Conservation (phyloP, 2,329 filamentous ascomycete species). For the Fusarium tupiense region DNA sequence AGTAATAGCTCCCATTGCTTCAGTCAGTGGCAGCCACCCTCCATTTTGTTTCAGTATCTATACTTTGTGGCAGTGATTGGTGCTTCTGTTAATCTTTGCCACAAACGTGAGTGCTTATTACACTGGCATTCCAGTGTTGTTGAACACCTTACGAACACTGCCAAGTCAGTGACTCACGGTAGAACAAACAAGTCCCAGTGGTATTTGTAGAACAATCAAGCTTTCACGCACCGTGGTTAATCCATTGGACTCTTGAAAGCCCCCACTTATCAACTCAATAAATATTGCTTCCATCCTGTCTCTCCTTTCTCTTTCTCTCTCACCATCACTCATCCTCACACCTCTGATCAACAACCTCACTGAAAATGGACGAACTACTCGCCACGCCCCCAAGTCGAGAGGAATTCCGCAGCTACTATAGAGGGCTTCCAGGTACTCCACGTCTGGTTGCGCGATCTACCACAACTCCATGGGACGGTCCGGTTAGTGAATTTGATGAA, state of each 20-base stretch:
- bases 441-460: not conserved
- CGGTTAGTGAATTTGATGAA: not conserved
- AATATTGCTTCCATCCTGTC: not conserved
- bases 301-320: not conserved
- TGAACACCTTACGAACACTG: not conserved
- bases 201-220: not conserved
- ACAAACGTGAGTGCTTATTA: not conserved
- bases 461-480: not conserved
- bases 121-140: too few species aligned
- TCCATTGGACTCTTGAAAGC: not conserved
- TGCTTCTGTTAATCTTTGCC: not conserved
- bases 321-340: not conserved
- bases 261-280: not conserved
- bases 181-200: not conserved
- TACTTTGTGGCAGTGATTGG: not conserved
- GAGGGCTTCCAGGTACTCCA: not conserved
- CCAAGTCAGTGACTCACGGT: not conserved
- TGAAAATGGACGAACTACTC: not conserved
- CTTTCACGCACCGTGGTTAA: not conserved
- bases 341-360: not conserved
- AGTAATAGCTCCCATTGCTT: not conserved
- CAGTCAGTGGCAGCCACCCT: not conserved
- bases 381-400: not conserved
- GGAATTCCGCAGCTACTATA: not conserved
- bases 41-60: not conserved